Conservation (phyloP, 352 stramenopile genomes). For the Phytopythium boreale region DNA sequence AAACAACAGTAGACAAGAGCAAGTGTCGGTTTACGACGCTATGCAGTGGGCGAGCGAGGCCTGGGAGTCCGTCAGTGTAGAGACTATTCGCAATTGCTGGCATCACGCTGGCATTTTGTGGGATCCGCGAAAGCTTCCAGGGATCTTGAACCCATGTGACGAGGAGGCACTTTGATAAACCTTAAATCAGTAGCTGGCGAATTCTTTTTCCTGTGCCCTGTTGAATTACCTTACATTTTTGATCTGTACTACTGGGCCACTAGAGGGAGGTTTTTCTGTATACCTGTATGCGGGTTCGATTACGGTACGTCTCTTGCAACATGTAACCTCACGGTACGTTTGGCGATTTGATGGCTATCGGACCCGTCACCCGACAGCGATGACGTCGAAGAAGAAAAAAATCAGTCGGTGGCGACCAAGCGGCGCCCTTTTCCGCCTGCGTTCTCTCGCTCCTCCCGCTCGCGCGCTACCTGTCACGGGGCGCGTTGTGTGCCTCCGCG, state of each 20-base stretch:
- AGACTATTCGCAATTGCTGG: conserved; percentile 11
- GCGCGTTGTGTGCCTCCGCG: not conserved
- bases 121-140: not conserved
- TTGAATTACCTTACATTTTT: not conserved
- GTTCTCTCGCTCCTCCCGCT: not conserved
- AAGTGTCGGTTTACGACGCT: conserved; percentile 1
- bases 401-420: not conserved
- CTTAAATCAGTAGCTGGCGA: not conserved
- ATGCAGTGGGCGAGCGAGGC: conserved; percentile 3
- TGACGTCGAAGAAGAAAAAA: conserved; percentile 1
- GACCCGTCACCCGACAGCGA: too few relatives aligned
- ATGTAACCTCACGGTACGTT: not conserved
- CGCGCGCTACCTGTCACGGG: not conserved
- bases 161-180: not conserved
- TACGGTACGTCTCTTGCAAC: not conserved
- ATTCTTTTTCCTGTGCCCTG: not conserved
- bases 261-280: conserved; percentile 2
- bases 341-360: not conserved
- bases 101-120: conserved; percentile 7
- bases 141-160: not conserved
- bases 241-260: not conserved
- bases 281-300: too few relatives aligned
- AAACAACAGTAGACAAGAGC: not conserved
- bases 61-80: not conserved
- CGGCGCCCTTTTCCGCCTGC: not conserved